Evolutionary conservation across 495 filamentous ascomycete genomes (phyloP).

Genomic region (Aspergillus nidulans): DNA sequence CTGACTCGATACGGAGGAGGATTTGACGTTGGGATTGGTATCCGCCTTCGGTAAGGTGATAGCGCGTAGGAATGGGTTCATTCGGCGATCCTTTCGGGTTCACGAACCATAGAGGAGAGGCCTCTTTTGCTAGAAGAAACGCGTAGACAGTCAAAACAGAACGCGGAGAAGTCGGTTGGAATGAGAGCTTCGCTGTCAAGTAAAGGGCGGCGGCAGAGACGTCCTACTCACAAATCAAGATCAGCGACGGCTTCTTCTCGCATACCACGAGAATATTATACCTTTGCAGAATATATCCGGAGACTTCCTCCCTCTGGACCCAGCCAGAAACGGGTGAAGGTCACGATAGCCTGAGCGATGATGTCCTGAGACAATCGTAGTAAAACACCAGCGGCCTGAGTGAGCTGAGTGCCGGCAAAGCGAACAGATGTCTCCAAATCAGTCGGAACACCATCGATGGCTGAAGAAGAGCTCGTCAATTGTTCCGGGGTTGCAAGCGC

Average conservation of each 20-base stretch:
- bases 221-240: slow-evolving; percentile 46
- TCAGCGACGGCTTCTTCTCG: neutral
- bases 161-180: slow-evolving; percentile 68
- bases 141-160: slow-evolving; percentile 79
- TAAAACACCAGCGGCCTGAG: slow-evolving; percentile 82
- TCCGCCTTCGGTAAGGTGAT: slow-evolving; percentile 68
- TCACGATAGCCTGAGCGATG: slow-evolving; percentile 83
- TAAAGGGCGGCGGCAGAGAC: slow-evolving; percentile 78
- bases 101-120: slow-evolving; percentile 56
- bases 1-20: slow-evolving; percentile 66
- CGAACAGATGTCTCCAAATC: slow-evolving; percentile 69
- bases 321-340: slow-evolving; percentile 84
- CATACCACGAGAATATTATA: slow-evolving; percentile 18
- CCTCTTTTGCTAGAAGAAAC: slow-evolving; percentile 64
- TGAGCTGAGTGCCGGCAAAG: slow-evolving; percentile 62
- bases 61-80: slow-evolving; percentile 49
- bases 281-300: slow-evolving; percentile 52
- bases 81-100: slow-evolving; percentile 27
- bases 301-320: slow-evolving; percentile 61
- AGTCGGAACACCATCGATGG: slow-evolving; percentile 64
- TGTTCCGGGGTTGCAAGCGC: slow-evolving; percentile 81
- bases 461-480: slow-evolving; percentile 63
- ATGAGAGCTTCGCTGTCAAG: slow-evolving; percentile 78
- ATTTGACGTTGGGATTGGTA: slow-evolving; percentile 59
- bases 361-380: slow-evolving; percentile 83